Evolutionary conservation across 2,329 filamentous ascomycete genomes (phyloP).

Genomic region (Neodidymelliopsis sp.): DNA sequence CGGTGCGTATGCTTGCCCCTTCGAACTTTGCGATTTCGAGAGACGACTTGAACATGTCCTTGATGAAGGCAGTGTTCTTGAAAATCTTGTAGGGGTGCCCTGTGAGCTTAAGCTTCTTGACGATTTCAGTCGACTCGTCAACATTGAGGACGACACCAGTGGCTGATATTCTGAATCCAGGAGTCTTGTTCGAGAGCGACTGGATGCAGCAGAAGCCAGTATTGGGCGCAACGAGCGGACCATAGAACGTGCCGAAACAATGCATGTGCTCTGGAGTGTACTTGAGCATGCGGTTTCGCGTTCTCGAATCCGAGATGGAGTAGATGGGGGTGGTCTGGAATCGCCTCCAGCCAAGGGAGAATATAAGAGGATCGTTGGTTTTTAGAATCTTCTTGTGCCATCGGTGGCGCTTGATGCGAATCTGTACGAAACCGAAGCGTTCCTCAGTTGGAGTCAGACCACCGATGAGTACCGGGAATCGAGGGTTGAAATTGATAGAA

Average conservation of each 20-base stretch:
- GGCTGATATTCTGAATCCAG: constrained; percentile 92
- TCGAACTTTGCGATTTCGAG: constrained; percentile 99
- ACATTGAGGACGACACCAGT: constrained; percentile 93
- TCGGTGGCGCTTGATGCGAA: constrained; percentile 94
- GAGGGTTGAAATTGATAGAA: constrained; percentile 79
- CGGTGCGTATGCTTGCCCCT: constrained; percentile 92
- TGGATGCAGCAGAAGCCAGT: constrained; percentile 96
- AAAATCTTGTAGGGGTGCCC: constrained; percentile 96
- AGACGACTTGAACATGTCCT: constrained; percentile 94
- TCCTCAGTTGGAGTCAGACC: constrained; percentile 95
- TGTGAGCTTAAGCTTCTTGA: constrained; percentile 98
- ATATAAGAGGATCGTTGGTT: constrained; percentile 95
- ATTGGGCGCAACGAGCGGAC: constrained; percentile 92
- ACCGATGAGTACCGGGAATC: constrained; percentile 84
- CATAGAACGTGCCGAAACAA: constrained; percentile 95
- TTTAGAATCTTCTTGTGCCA: constrained; percentile 99
- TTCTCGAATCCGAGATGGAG: constrained; percentile 92
- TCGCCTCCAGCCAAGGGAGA: constrained; percentile 93
- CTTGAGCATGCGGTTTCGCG: constrained; percentile 96
- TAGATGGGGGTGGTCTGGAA: constrained; percentile 95
- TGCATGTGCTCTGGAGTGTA: constrained; percentile 99
- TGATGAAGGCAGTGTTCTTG: constrained; percentile 99
- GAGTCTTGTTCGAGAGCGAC: constrained; percentile 81
- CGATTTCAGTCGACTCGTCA: constrained; percentile 94
- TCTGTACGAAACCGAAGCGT: constrained; percentile 92